phyloP scores from a whole-genome alignment of 2,329 filamentous ascomycete species.

The Rosellinia necatrix region DNA sequence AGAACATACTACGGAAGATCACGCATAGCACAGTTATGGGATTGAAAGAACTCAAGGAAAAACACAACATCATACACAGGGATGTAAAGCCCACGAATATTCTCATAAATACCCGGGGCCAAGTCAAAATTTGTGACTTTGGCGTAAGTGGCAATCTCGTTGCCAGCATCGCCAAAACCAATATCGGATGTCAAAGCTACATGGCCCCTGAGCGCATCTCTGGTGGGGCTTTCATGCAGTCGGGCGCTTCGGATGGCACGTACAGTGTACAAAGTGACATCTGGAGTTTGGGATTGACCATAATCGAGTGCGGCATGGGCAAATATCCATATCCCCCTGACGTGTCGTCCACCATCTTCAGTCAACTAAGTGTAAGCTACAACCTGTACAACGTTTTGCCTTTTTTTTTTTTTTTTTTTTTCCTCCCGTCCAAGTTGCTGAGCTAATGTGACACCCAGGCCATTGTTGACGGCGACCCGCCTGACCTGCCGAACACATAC shows the following conservation, averaged over 20 bases:
- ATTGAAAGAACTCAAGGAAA: conserved; percentile 90
- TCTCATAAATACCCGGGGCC: conserved; percentile 83
- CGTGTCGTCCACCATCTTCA: conserved; percentile 98
- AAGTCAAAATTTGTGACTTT: conserved; percentile 98
- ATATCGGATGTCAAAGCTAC: conserved; percentile 98
- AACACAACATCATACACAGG: conserved; percentile 98
- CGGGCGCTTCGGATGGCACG: conserved; percentile 76
- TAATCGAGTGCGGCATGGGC: conserved; percentile 95
- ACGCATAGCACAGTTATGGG: conserved; percentile 89
- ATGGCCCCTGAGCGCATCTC: conserved; percentile 98
- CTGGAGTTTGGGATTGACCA: conserved; percentile 91
- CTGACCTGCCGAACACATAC: conserved; percentile 80
- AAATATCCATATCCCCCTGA: conserved; percentile 96
- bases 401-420: too few species aligned
- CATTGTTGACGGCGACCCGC: conserved; percentile 96
- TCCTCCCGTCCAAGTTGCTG: not conserved
- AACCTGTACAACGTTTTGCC: too few species aligned
- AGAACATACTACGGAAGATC: conserved; percentile 86
- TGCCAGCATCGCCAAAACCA: conserved; percentile 96
- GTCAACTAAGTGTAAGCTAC: conserved; percentile 85
- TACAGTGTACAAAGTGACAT: conserved; percentile 98
- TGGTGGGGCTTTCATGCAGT: conserved; percentile 76
- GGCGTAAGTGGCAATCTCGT: conserved; percentile 96
- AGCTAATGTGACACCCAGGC: conserved; percentile 62
- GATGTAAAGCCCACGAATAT: conserved; percentile 99